A percentile compares a stretch with the other conserved stretches of the same genome.
Evolutionary conservation across 306 rosid species (phyloP).

Genomic region (Dalbergia oliveri): DNA sequence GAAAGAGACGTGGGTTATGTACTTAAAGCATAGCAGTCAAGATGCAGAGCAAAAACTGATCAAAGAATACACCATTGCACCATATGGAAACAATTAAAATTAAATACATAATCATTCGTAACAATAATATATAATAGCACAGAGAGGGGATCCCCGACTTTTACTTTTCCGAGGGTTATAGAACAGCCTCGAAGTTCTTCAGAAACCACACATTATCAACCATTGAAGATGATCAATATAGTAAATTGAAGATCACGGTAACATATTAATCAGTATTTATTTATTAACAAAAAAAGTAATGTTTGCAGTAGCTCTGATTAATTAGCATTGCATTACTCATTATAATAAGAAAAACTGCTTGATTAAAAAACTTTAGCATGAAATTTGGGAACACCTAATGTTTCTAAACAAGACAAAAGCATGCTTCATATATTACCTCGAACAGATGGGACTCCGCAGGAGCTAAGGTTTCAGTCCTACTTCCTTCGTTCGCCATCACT

Average conservation of each 20-base stretch:
- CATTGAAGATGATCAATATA: background rate
- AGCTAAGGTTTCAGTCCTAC: conserved; percentile 75
- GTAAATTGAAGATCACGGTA: conserved; percentile 19
- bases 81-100: background rate
- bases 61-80: conserved; percentile 3
- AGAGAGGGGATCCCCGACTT: background rate
- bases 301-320: background rate
- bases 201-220: conserved; percentile 13
- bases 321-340: conserved; percentile 34
- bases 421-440: conserved; percentile 64
- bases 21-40: conserved; percentile 30
- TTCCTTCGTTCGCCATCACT: conserved; percentile 80
- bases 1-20: conserved; percentile 8
- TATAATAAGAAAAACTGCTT: background rate
- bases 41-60: conserved; percentile 6
- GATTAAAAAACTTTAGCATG: background rate
- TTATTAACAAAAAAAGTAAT: background rate
- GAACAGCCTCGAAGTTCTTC: background rate
- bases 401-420: background rate
- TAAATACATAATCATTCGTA: background rate
- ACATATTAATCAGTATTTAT: conserved; percentile 7
- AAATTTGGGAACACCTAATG: conserved; percentile 11
- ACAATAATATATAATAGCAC: background rate
- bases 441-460: conserved; percentile 62
- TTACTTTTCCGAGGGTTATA: background rate